phyloP scores from a whole-genome alignment of 306 rosid genomes.

The Dryas alaskensis region DNA sequence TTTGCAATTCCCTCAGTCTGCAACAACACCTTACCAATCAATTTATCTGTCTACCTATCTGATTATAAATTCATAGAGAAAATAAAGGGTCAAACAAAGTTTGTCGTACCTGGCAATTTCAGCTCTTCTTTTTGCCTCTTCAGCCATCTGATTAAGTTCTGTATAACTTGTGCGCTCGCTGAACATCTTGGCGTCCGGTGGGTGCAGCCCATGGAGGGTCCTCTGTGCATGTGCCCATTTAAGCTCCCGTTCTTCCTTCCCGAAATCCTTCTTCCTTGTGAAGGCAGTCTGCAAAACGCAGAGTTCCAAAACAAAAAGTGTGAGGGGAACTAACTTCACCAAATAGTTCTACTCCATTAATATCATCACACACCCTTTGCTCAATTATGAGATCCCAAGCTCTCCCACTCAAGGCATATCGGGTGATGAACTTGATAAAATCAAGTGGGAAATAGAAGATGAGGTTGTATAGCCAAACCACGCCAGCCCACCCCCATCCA shows the following conservation, averaged over 20 bases:
- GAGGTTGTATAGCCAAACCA: slow-evolving; percentile 79
- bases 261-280: slow-evolving; percentile 73
- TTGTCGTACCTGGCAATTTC: slow-evolving; percentile 71
- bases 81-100: background rate
- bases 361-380: slow-evolving; percentile 51
- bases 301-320: slow-evolving; percentile 8
- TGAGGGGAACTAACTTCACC: background rate
- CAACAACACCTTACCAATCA: slow-evolving; percentile 7
- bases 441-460: slow-evolving; percentile 77
- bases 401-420: slow-evolving; percentile 70
- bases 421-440: slow-evolving; percentile 58
- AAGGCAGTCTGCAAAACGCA: slow-evolving; percentile 59
- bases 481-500: slow-evolving; percentile 97
- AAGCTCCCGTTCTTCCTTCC: slow-evolving; percentile 83
- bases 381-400: slow-evolving; percentile 91
- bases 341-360: background rate
- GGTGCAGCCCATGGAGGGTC: slow-evolving; percentile 84
- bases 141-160: slow-evolving; percentile 78
- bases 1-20: slow-evolving; percentile 65
- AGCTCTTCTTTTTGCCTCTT: slow-evolving; percentile 79
- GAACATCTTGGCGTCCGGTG: slow-evolving; percentile 66
- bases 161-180: slow-evolving; percentile 43
- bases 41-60: background rate
- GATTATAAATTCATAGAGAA: background rate
- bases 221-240: slow-evolving; percentile 82